A percentile compares a stretch with the other conserved stretches of the same genome.
These are phyloP conservation scores for Sequoia sempervirens DNA, from an alignment of 75 land plant genomes.

Conservation along the genomic window DNA sequence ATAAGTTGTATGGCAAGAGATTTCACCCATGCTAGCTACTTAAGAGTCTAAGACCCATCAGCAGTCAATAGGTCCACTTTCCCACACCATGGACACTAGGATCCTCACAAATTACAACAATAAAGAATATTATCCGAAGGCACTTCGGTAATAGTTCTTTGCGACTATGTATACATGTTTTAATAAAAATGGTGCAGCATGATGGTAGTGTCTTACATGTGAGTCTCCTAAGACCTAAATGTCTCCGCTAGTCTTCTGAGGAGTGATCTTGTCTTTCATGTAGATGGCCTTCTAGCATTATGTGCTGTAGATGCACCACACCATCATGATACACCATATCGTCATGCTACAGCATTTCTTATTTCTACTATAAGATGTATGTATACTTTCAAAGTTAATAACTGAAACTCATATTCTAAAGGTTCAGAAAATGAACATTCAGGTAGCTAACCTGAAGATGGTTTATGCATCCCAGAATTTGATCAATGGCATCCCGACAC, in stretches of 20 bases:
- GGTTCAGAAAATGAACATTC: background rate
- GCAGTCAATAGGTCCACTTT: background rate
- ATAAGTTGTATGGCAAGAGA: background rate
- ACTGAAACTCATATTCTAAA: background rate
- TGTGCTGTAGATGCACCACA: background rate
- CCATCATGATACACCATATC: no score
- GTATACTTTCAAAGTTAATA: conserved; percentile 1
- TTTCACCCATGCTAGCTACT: background rate
- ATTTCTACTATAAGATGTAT: background rate
- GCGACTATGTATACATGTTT: background rate
- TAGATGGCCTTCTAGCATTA: background rate
- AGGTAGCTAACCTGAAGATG: conserved; percentile 62
- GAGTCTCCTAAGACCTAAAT: background rate
- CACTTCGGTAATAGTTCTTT: background rate
- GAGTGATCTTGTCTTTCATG: background rate
- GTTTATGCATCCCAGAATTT: conserved; percentile 33
- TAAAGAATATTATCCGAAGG: background rate
- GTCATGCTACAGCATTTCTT: background rate
- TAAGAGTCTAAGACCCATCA: background rate
- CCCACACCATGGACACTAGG: background rate
- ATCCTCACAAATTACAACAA: background rate
- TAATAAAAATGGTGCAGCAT: background rate
- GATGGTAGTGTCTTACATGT: background rate
- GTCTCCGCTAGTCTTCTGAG: background rate
- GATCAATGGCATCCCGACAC: conserved; percentile 94